Evolutionary conservation across 2,329 filamentous ascomycete genomes (phyloP), one percentile per base, ranked within the genome.

Genomic region (Fusarium pseudonygamai): DNA sequence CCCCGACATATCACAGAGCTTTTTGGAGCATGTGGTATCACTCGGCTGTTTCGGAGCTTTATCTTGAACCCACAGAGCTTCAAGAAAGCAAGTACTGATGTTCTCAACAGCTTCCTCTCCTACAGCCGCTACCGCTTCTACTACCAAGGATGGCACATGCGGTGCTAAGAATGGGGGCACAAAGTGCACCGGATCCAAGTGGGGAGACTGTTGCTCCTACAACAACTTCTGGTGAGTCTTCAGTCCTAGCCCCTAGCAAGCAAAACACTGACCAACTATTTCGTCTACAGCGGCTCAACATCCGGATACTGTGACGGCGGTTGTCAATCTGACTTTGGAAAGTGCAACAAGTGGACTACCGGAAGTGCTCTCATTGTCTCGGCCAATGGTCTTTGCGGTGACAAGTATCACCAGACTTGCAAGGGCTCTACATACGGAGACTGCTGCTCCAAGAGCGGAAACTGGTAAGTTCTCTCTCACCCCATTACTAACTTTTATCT

Each of bases 181-280:
- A 26, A 80, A 77, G 11, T 85, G 83, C 60, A 73, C 77, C 30
- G 79, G 76, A 20, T 82, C 80, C 2, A 61, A 42, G 14, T 80
- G 78, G 66, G 82, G 82, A 18, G 77, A 79, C 67, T 84, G 83
- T 72, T 85, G 83, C 57, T 84, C 83, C 5, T 77, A 73, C 42
- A 75, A 72, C 45, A 80, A 79, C 20, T 82, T 73, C 73, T 83
- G 80, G 80, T 82, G 67, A 64, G 80, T 78, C 40, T 34, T 26
- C 12, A 20, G 24, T 7, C 18, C 7, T 18, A 36, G 8, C 9
- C 14, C 30, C 24, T 20, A 11, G 9, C 8, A 18, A 7, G 7
- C n/a, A 30, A 24, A 5, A 12, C 10, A 53, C 43, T 59, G 20
- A 64, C 36, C 15, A 50, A 39, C 24, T 15, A 14, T 45, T 9